These are phyloP conservation scores for Alternaria tenuissima DNA, from an alignment of 2,329 filamentous ascomycete species.

Conservation along the genomic window DNA sequence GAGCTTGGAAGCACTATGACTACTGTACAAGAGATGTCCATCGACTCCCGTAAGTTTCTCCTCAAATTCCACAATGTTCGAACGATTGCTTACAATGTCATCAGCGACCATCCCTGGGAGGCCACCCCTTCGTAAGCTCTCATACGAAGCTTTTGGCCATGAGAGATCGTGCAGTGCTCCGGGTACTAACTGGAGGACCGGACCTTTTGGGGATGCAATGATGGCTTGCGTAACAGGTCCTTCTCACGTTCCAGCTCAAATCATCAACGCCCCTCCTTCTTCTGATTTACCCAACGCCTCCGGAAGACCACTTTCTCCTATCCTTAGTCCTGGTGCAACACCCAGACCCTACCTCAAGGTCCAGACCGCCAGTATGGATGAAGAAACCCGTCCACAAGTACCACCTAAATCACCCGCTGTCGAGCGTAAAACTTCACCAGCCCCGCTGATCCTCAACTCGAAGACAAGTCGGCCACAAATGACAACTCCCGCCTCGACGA, in stretches of 20 bases:
- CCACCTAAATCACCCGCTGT: conserved; percentile 49
- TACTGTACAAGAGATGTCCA: conserved; percentile 48
- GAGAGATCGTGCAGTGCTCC: conserved; percentile 52
- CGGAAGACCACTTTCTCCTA: conserved; percentile 34
- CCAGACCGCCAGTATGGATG: conserved; percentile 34
- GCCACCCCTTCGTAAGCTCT: conserved; percentile 48
- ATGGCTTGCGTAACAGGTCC: conserved; percentile 51
- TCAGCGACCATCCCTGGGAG: conserved; percentile 53
- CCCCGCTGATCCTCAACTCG: conserved; percentile 41
- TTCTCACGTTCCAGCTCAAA: conserved; percentile 31
- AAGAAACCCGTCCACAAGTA: conserved; percentile 42
- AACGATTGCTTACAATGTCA: conserved; percentile 22
- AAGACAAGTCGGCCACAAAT: conserved; percentile 46
- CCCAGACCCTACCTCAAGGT: conserved; percentile 44
- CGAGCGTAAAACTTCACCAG: conserved; percentile 47
- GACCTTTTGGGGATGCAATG: conserved; percentile 53
- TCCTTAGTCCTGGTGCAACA: conserved; percentile 46
- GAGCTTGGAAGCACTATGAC: conserved; percentile 51
- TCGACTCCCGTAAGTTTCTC: conserved; percentile 51
- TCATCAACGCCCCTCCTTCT: conserved; percentile 20
- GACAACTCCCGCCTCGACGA: conserved; percentile 38
- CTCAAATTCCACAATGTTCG: background rate
- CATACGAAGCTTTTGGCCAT: conserved; percentile 46
- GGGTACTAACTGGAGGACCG: conserved; percentile 48
- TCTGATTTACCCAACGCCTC: conserved; percentile 26